Base-by-base conservation (phyloP, 2,329 filamentous ascomycete species). In the Colletotrichum abscissum region DNA sequence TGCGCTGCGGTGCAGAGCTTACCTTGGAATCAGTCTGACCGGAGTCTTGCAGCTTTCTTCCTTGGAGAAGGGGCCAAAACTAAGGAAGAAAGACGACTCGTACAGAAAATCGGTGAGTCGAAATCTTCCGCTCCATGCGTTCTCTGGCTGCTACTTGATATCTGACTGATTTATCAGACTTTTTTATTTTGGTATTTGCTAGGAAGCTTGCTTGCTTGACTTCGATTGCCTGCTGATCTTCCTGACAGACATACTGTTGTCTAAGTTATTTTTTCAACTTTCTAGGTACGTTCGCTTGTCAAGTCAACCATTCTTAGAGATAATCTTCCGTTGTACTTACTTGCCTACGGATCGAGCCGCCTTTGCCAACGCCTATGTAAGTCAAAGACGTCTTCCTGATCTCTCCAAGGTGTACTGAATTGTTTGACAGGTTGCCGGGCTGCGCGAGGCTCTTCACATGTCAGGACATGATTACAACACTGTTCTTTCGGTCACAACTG, bases 261-360 rank as follows among this genome's bases (percentile, higher is more conserved):
- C 28, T 81, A 1, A 81, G 80, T 54, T 82, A 77, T 58, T 82
- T 82, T 42, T 81, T 82, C 75, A 82, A 82, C 64, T 79, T 62
- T n/a, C 12, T 49, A 22, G 38, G 59, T 62, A 28, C 14, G 6
- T 14, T 26, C 26, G 5, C 22, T 14, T 56, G 14, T 24, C 22
- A 6, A 5, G 35, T 38, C 35, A 38, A 38, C 14, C 35, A 16
- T 38, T 38, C 35, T 38, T 16, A 9, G 14, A 38, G 14, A 16
- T 14, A 5, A 38, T 38, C 11, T 16, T 38, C 35, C 14, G 14
- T 14, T 16, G 8, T 38, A 38, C 35, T 38, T 38, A 38, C 35
- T 38, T 16, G 35, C 35, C 35, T 38, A 38, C 35, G 14, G 35
- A 38, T 16, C 35, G 14, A 83, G 30, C 30, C 30, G 30, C 30